Evolutionary conservation across 768 basidiomycete genomes (phyloP), one percentile per base, ranked within the genome.

Genomic region (Nevesoporus exiguus): DNA sequence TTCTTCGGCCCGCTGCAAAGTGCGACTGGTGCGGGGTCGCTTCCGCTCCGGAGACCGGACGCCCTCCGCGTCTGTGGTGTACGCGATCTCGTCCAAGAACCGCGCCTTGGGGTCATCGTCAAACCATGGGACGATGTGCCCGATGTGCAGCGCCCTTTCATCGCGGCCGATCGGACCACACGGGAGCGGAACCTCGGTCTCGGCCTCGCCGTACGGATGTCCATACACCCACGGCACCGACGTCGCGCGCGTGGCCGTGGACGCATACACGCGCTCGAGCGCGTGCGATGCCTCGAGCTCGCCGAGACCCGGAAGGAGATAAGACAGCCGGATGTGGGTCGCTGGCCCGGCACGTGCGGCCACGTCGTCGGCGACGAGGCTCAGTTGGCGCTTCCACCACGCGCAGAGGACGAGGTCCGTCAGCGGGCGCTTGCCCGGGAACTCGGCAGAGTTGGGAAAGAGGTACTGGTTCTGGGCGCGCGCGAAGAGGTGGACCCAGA

Each of bases 81-180:
- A 85, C 39, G 87, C 90, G 49, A 98, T 83, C 71, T 97, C 94
- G 68, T 91, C 89, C 67, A 99, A 72, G 69, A 98, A 98, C 17
- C 97, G 82, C 52, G 90, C 84, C 71, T 98, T 98, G 7, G 97
- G 95, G 69, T 97, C 94, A 64, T 99, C 97, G n/a, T 93, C 90
- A 66, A 98, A 93, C 51, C 82, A 86, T 2, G 97, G 97, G 21
- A 99, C 86, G 48, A 81, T 80, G 51, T 84, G 79, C 0, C 89
- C 92, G 29, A 95, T 74, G 69, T 59, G 60, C 49, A 39, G 57
- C 61, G 10, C 11, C 45, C 50, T 47, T 46, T 73, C 71, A 1
- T 67, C 58, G 3, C 59, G 60, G 46, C 14, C 76, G 75, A 62
- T 76, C 81, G 36, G 75, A 65, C 72, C 55, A 77, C 81, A 66